Conservation (phyloP, 192 early-diverging fungal genomes). For the Radiomyces spectabilis region DNA sequence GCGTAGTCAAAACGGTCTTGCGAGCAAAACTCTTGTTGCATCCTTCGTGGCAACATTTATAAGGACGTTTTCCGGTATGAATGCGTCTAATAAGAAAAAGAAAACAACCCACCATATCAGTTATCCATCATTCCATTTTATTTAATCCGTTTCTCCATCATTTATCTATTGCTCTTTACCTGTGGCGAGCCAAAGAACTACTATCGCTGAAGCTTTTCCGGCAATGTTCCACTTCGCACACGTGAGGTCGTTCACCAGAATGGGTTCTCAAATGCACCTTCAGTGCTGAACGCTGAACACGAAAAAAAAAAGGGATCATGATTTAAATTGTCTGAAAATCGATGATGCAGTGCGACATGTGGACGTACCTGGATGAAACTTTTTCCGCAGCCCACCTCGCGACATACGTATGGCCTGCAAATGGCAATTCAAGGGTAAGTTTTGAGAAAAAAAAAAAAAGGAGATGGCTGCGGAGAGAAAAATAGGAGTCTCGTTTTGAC, state of each 20-base stretch:
- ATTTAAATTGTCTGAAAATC: too few relatives aligned
- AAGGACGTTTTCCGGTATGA: slow-evolving; percentile 33
- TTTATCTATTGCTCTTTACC: slow-evolving; percentile 33
- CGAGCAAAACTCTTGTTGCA: slow-evolving; percentile 38
- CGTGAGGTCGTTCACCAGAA: slow-evolving; percentile 68
- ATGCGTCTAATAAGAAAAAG: slow-evolving; percentile 17
- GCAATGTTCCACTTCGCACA: slow-evolving; percentile 62
- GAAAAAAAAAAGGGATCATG: too few relatives aligned
- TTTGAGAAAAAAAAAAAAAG: neutral
- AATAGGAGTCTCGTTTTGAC: neutral
- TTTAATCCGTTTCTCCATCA: too few relatives aligned
- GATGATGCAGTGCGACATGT: too few relatives aligned
- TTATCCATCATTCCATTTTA: neutral
- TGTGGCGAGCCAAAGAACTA: slow-evolving; percentile 68
- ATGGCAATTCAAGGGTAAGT: neutral
- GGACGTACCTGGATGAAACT: slow-evolving; percentile 60
- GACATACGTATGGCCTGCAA: slow-evolving; percentile 60
- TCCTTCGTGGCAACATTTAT: slow-evolving; percentile 20
- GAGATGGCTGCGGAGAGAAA: neutral
- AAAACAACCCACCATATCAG: neutral
- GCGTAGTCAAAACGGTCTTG: slow-evolving; percentile 45
- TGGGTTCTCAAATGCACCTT: slow-evolving; percentile 76
- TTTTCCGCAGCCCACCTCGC: slow-evolving; percentile 62
- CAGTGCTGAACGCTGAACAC: slow-evolving; percentile 61
- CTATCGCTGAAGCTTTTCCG: slow-evolving; percentile 73